phyloP scores from a whole-genome alignment of 2,329 filamentous ascomycete genomes.

The Sporothrix euskadiensis region DNA sequence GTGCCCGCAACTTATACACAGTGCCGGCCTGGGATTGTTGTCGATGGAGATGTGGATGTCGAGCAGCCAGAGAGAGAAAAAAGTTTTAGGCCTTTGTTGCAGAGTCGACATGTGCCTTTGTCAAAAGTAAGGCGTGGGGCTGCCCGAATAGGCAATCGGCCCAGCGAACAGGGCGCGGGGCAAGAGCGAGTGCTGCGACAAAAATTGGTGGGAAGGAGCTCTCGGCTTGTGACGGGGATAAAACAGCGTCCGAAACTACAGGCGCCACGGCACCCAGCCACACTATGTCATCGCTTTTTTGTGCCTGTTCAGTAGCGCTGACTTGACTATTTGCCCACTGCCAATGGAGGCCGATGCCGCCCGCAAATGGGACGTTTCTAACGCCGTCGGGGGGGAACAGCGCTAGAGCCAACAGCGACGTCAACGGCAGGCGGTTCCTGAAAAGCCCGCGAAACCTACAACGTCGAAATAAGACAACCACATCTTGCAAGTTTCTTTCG shows the following conservation, averaged over 20 bases:
- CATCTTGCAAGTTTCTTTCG: slow-evolving; percentile 2
- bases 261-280: slow-evolving; percentile 19
- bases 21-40: slow-evolving; percentile 6
- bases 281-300: slow-evolving; percentile 11
- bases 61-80: slow-evolving; percentile 15
- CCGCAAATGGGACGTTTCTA: neutral
- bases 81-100: slow-evolving; percentile 16
- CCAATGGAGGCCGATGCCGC: slow-evolving; percentile 16
- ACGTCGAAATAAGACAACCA: neutral
- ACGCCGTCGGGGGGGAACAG: neutral
- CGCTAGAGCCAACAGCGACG: neutral
- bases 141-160: neutral
- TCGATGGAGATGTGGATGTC: neutral
- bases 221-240: neutral
- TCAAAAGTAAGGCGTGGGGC: slow-evolving; percentile 19
- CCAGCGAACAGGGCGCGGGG: slow-evolving; percentile 23
- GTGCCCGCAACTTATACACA: slow-evolving; percentile 15
- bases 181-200: neutral
- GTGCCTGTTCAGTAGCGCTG: neutral
- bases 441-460: slow-evolving; percentile 5
- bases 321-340: neutral
- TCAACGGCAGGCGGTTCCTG: slow-evolving; percentile 9
- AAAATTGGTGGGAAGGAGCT: neutral
- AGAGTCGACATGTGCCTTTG: slow-evolving; percentile 20
- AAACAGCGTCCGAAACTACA: neutral